Evolutionary conservation across 179 eudicot species (phyloP).

Genomic region (Spinacia oleracea): DNA sequence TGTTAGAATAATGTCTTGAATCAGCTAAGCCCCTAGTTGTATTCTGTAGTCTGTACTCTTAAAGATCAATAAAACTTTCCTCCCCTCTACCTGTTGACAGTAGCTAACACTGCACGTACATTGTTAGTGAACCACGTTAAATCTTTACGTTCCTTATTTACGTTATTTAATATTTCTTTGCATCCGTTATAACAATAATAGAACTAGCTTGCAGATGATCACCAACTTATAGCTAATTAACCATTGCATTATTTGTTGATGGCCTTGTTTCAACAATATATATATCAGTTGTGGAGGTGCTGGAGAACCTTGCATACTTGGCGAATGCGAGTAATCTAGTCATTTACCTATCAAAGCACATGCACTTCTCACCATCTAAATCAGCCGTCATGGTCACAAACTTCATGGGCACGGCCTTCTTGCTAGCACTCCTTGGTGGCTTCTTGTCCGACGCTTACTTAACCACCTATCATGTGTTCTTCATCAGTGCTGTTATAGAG

Average conservation of each 20-base stretch:
- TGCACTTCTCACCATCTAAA: conserved; percentile 69
- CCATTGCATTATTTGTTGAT: not conserved
- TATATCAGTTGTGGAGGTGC: conserved; percentile 65
- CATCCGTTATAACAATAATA: too few relatives aligned
- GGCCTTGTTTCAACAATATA: not conserved
- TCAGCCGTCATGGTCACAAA: conserved; percentile 70
- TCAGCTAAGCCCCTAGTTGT: too few relatives aligned
- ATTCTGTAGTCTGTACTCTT: too few relatives aligned
- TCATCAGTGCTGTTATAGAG: conserved; percentile 60
- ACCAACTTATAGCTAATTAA: not conserved
- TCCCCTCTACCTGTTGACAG: too few relatives aligned
- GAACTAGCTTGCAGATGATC: not conserved
- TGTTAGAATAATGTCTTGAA: too few relatives aligned
- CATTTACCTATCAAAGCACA: conserved; percentile 51
- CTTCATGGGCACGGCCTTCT: conserved; percentile 86
- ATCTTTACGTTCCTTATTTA: too few relatives aligned
- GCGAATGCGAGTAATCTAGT: conserved; percentile 92
- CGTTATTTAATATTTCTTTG: too few relatives aligned
- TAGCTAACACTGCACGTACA: too few relatives aligned
- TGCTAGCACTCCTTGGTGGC: conserved; percentile 84
- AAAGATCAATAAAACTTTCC: too few relatives aligned
- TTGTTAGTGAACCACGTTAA: too few relatives aligned
- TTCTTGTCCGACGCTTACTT: conserved; percentile 76
- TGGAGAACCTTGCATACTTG: conserved; percentile 78
- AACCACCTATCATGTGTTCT: conserved; percentile 57